Percentiles rank a stretch among this genome's conserved stretches.
Evolutionary conservation across 2,329 filamentous ascomycete genomes (phyloP).

Genomic region (Lithohypha guttulata): DNA sequence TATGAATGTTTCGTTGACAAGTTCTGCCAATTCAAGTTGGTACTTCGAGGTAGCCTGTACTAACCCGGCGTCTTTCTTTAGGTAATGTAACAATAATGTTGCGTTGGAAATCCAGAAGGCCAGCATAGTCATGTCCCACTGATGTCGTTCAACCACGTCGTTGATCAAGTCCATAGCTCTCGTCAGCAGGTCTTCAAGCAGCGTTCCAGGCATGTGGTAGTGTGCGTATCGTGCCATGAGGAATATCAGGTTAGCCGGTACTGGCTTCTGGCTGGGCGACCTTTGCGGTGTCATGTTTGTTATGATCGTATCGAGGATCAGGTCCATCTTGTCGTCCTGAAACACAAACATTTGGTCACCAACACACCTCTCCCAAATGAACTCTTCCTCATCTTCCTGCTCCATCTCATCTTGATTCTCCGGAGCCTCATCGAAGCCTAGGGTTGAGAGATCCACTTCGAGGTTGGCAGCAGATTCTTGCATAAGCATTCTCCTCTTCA

Average conservation of each 20-base stretch:
- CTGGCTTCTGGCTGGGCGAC: conserved; percentile 92
- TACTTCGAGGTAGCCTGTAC: conserved; percentile 75
- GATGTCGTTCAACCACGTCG: conserved; percentile 78
- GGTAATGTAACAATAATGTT: conserved; percentile 85
- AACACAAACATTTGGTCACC: conserved; percentile 99
- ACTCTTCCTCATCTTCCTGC: conserved; percentile 78
- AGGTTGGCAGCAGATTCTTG: conserved; percentile 96
- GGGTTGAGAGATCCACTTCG: conserved; percentile 89
- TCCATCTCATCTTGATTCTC: conserved; percentile 59
- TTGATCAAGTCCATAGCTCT: conserved; percentile 95
- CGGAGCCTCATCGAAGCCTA: conserved; percentile 89
- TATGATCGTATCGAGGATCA: conserved; percentile 89
- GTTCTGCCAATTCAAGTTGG: conserved; percentile 82
- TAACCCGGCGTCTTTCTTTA: conserved; percentile 84
- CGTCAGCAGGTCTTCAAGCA: conserved; percentile 68
- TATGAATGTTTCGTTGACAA: conserved; percentile 97
- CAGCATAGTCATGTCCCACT: conserved; percentile 99
- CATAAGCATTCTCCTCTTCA: conserved; percentile 90
- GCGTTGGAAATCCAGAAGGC: conserved; percentile 99
- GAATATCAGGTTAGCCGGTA: conserved; percentile 94
- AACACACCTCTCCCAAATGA: conserved; percentile 86
- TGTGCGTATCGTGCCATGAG: conserved; percentile 91
- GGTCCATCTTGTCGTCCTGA: conserved; percentile 82
- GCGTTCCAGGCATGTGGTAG: conserved; percentile 81
- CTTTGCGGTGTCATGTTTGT: conserved; percentile 96